Conservation (phyloP, 2,329 filamentous ascomycete genomes). For the Colletotrichum sidae region DNA sequence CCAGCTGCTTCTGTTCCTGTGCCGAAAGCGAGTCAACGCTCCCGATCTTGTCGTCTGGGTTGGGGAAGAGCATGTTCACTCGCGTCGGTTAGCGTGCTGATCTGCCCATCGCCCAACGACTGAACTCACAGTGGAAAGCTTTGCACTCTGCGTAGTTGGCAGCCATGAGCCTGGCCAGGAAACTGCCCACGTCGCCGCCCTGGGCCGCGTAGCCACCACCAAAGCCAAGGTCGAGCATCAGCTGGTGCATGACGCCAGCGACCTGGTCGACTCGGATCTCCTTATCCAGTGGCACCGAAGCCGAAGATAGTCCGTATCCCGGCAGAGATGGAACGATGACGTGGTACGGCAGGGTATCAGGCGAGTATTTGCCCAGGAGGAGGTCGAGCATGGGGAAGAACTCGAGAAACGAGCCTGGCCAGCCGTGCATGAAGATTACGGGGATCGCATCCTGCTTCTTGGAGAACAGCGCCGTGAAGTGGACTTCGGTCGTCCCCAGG, state of each 20-base stretch:
- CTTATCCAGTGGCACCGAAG: conserved; percentile 51
- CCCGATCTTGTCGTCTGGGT: neutral
- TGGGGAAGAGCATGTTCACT: conserved; percentile 25
- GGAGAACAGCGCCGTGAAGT: conserved; percentile 68
- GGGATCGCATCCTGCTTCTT: conserved; percentile 60
- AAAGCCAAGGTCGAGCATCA: conserved; percentile 67
- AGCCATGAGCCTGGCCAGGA: conserved; percentile 56
- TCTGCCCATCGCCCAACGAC: accelerated
- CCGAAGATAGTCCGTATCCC: conserved; percentile 60
- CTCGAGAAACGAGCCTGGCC: conserved; percentile 66
- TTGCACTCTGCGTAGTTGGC: conserved; percentile 58
- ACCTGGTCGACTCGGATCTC: conserved; percentile 40
- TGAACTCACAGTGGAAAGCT: conserved; percentile 47
- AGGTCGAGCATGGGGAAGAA: conserved; percentile 64
- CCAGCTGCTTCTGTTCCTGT: conserved; percentile 11
- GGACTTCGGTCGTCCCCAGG: conserved; percentile 52
- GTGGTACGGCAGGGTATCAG: conserved; percentile 65
- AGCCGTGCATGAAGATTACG: conserved; percentile 65
- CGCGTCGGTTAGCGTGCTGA: neutral
- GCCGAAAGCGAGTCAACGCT: conserved; percentile 8
- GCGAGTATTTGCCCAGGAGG: conserved; percentile 59
- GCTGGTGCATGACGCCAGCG: conserved; percentile 58
- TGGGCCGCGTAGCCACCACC: conserved; percentile 63
- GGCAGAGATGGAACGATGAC: conserved; percentile 66
- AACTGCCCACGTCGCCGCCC: conserved; percentile 67